phyloP scores from a whole-genome alignment of 352 stramenopile genomes.

The Phytophthora idaei region DNA sequence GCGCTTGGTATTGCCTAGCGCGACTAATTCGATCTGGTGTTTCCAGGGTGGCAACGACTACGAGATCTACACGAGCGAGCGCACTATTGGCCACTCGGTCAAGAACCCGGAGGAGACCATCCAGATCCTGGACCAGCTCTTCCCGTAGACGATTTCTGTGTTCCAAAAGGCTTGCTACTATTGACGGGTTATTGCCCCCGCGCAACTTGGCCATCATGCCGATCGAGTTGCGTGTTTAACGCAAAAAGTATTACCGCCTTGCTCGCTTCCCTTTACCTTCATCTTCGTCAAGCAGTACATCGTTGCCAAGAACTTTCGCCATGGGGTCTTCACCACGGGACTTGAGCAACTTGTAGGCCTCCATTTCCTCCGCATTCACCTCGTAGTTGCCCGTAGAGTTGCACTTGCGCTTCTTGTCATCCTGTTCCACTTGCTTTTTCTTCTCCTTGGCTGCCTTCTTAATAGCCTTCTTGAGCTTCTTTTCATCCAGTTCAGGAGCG shows the following conservation, averaged over 20 bases:
- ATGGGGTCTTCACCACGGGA: constrained; percentile 92
- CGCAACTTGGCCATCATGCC: constrained; percentile 36
- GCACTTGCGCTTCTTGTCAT: constrained; percentile 94
- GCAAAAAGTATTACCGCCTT: constrained; percentile 32
- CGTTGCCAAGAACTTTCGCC: constrained; percentile 87
- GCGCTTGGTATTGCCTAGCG: constrained; percentile 7
- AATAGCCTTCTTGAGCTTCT: constrained; percentile 88
- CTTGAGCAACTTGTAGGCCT: constrained; percentile 94
- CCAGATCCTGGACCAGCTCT: constrained; percentile 96
- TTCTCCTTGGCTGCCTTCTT: constrained; percentile 79
- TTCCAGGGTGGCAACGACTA: constrained; percentile 97
- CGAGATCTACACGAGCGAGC: constrained; percentile 97
- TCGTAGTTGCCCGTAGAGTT: constrained; percentile 92
- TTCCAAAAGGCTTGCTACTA: constrained; percentile 13
- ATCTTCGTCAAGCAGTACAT: constrained; percentile 52
- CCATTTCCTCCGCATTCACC: constrained; percentile 96
- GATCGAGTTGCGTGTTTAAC: constrained; percentile 26
- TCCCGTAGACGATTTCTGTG: constrained; percentile 67
- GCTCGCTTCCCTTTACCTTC: constrained; percentile 30
- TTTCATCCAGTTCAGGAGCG: constrained; percentile 69
- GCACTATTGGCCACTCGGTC: constrained; percentile 97
- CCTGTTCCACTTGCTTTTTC: constrained; percentile 44
- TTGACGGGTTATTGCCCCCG: constrained; percentile 16
- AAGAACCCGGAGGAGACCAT: constrained; percentile 97
- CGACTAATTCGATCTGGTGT: constrained; percentile 10